These are phyloP conservation scores for Acacia concinna DNA, from an alignment of 331 rosid species.

Conservation along the genomic window DNA sequence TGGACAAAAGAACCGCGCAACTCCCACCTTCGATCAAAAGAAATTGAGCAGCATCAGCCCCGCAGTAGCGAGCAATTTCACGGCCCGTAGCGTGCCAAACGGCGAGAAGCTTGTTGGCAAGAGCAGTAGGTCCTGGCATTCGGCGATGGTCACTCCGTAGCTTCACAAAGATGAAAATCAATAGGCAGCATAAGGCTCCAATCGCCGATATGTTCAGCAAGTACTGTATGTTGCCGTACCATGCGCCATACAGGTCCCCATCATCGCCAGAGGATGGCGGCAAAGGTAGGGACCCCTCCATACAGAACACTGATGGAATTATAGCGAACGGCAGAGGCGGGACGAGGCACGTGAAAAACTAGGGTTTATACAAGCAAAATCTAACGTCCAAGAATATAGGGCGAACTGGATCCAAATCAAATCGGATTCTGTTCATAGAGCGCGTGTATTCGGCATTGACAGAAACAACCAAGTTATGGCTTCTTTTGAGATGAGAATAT, in stretches of 20 bases:
- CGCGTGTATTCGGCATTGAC: background rate
- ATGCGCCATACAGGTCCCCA: conserved; percentile 35
- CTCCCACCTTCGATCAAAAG: conserved; percentile 91
- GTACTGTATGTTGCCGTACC: conserved; percentile 94
- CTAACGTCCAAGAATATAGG: background rate
- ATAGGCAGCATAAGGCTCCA: conserved; percentile 71
- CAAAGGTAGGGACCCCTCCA: conserved; percentile 41
- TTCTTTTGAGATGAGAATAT: background rate
- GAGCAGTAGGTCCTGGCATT: conserved; percentile 88
- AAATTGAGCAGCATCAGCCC: conserved; percentile 95
- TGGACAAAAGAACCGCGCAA: conserved; percentile 61
- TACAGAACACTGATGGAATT: background rate
- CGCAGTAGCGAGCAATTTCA: conserved; percentile 88
- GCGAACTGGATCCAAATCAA: background rate
- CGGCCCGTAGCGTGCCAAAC: conserved; percentile 93
- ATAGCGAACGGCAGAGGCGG: background rate
- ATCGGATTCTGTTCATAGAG: background rate
- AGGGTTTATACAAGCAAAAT: conserved; percentile 3
- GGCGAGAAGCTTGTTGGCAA: conserved; percentile 82
- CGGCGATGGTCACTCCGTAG: conserved; percentile 95
- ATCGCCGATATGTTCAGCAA: conserved; percentile 84
- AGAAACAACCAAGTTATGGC: background rate
- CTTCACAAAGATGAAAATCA: conserved; percentile 79
- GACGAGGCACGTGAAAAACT: background rate
- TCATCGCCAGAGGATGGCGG: conserved; percentile 61